Conservation (phyloP, 164 flowering plant species). For the Magnolia changhungtana region DNA sequence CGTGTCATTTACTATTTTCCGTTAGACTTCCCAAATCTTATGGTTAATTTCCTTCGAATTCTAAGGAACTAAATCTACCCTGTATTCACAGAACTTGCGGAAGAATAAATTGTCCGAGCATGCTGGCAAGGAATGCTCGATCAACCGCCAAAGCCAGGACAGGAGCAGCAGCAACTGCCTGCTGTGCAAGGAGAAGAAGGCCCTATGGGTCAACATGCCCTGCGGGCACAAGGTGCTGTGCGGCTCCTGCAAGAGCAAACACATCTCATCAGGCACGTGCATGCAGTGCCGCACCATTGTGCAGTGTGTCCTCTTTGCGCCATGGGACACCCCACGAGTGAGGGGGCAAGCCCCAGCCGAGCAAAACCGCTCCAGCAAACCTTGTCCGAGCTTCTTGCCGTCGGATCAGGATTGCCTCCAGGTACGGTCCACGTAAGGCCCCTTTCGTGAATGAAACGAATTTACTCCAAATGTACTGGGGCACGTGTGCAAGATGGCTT, state of each 20-base stretch:
- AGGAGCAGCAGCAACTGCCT: conserved; percentile 28
- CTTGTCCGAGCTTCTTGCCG: background rate
- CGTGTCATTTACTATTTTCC: no score
- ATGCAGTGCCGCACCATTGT: background rate
- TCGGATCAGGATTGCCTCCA: background rate
- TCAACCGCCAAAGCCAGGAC: conserved; percentile 15
- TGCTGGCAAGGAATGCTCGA: conserved; percentile 25
- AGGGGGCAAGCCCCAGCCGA: background rate
- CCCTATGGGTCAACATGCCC: conserved; percentile 40
- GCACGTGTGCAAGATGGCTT: no score
- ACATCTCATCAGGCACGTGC: background rate
- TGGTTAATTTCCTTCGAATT: no score
- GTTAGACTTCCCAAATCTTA: no score
- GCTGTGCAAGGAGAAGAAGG: conserved; percentile 23
- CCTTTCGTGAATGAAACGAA: no score
- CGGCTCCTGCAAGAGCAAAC: conserved; percentile 20
- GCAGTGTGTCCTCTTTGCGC: background rate
- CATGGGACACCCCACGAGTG: background rate
- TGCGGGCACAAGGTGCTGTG: conserved; percentile 46
- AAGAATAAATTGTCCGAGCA: background rate
- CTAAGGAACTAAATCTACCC: no score
- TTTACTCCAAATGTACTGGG: no score
- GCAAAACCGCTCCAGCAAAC: background rate
- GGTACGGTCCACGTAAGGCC: no score
- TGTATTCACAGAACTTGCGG: background rate